Conservation (phyloP, 345 rosid genomes). For the Litchi chinensis region DNA sequence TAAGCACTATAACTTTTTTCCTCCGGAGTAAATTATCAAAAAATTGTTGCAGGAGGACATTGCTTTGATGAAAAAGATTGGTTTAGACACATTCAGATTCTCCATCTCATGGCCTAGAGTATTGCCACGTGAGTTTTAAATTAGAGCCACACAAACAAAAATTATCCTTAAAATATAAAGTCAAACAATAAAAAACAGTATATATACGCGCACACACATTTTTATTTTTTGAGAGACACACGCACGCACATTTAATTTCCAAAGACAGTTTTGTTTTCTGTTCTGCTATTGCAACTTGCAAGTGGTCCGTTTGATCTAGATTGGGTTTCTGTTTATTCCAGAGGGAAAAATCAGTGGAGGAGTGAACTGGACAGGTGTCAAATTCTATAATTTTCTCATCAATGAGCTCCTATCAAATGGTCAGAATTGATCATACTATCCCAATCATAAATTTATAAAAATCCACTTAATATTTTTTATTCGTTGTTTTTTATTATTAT, state of each 20-base stretch:
- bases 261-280: no score
- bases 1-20: neutral
- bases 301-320: neutral
- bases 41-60: conserved; percentile 37
- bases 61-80: conserved; percentile 39
- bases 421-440: neutral
- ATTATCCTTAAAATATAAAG: no score
- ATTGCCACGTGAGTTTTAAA: conserved; percentile 39
- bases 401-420: conserved; percentile 27
- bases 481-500: no score
- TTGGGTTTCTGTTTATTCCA: neutral
- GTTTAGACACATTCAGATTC: conserved; percentile 45
- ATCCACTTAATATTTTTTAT: no score
- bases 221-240: no score
- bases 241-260: no score
- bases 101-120: conserved; percentile 61
- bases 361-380: conserved; percentile 28
- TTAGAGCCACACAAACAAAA: no score
- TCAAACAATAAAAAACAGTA: no score
- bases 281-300: neutral
- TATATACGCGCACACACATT: no score
- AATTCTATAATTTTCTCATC: conserved; percentile 33
- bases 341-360: conserved; percentile 37
- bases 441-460: no score
- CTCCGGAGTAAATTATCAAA: no score